phyloP scores from a whole-genome alignment of 139 green algal genomes.

The Haematococcus sp. region DNA sequence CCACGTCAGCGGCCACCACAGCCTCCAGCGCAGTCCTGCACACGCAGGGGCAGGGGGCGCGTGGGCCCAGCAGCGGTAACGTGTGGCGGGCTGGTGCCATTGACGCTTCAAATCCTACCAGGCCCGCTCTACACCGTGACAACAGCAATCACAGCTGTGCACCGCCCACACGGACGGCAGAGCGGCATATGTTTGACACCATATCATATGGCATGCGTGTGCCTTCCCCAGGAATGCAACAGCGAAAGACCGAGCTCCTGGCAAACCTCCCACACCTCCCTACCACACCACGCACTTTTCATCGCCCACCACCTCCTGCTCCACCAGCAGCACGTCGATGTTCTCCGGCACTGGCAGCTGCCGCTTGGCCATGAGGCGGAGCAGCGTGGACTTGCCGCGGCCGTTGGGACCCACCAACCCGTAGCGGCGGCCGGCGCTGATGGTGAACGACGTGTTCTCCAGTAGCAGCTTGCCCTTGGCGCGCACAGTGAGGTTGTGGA shows the following conservation, averaged over 20 bases:
- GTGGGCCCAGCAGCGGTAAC: too few relatives aligned
- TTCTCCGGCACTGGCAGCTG: slow-evolving; percentile 93
- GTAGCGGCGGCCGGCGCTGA: slow-evolving; percentile 80
- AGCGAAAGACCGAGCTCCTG: too few relatives aligned
- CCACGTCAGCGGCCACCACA: slow-evolving; percentile 92
- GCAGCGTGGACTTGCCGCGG: slow-evolving; percentile 95
- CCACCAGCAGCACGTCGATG: slow-evolving; percentile 98
- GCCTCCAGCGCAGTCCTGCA: slow-evolving; percentile 50
- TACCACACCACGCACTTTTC: slow-evolving; percentile 47
- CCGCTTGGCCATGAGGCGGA: slow-evolving; percentile 89
- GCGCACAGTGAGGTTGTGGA: slow-evolving; percentile 94
- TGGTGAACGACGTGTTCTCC: slow-evolving; percentile 87
- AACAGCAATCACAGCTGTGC: background rate
- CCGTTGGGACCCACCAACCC: slow-evolving; percentile 70
- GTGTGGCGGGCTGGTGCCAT: background rate
- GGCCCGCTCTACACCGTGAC: background rate
- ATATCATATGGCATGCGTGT: too few relatives aligned
- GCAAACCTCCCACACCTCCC: too few relatives aligned
- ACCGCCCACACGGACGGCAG: too few relatives aligned
- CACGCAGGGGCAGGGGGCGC: too few relatives aligned
- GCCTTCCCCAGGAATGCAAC: too few relatives aligned
- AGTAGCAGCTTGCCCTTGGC: slow-evolving; percentile 98
- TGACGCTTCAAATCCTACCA: background rate
- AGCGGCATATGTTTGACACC: too few relatives aligned
- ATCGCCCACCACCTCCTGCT: slow-evolving; percentile 94